A percentile compares a stretch with the other conserved stretches of the same genome.
Evolutionary conservation across 495 filamentous ascomycete species (phyloP).

Genomic region (Umbilicaria muhlenbergii): DNA sequence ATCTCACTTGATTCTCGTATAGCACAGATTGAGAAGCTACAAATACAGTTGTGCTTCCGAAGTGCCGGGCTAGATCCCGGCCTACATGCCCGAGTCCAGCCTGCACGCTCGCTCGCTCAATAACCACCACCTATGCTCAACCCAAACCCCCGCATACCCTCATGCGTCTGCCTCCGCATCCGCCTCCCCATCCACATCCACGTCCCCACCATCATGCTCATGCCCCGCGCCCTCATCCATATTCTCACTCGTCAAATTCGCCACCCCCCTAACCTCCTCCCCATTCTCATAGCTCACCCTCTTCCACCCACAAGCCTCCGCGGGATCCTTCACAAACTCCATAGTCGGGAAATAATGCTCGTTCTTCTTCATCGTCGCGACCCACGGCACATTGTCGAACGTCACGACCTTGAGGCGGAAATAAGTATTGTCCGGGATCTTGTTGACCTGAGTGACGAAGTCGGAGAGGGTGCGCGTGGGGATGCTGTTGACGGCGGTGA

Average conservation of each 20-base stretch:
- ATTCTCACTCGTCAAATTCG: no score
- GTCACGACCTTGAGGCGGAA: slow-evolving; percentile 89
- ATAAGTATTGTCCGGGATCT: slow-evolving; percentile 93
- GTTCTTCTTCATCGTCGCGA: slow-evolving; percentile 99
- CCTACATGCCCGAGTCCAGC: no score
- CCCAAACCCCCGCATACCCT: no score
- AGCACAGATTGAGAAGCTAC: no score
- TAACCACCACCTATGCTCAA: no score
- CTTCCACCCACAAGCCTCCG: slow-evolving; percentile 19
- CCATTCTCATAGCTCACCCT: slow-evolving; percentile 17
- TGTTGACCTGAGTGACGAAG: slow-evolving; percentile 64
- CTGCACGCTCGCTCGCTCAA: no score
- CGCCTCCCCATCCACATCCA: background rate
- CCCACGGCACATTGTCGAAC: slow-evolving; percentile 95
- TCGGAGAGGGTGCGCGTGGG: slow-evolving; percentile 62
- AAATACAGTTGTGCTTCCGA: no score
- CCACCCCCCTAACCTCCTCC: slow-evolving; percentile 9
- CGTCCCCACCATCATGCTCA: slow-evolving; percentile 9
- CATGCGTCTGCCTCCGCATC: no score
- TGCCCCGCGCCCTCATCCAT: slow-evolving; percentile 7
- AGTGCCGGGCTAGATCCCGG: no score
- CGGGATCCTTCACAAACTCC: slow-evolving; percentile 64
- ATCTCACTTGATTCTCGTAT: no score
- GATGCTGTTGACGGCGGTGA: slow-evolving; percentile 83
- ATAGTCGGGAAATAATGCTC: slow-evolving; percentile 96